phyloP scores from a whole-genome alignment of 345 rosid species.

The Bruguiera parviflora region DNA sequence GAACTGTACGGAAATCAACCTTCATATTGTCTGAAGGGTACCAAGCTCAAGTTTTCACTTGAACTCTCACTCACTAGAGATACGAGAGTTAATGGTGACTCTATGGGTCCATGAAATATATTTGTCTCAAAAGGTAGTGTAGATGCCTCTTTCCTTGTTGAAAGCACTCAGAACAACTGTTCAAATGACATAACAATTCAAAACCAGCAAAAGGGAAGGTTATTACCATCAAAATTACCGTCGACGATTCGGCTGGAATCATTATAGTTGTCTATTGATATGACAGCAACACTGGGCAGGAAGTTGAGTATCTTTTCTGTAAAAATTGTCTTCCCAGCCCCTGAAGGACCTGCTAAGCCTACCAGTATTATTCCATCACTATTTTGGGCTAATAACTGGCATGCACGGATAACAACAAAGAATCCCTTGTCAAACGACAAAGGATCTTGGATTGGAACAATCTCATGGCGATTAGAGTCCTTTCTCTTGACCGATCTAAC shows the following conservation, averaged over 20 bases:
- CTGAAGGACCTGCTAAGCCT: constrained; percentile 98
- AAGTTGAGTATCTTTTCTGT: constrained; percentile 88
- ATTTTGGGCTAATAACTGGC: constrained; percentile 84
- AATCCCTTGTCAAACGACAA: constrained; percentile 94
- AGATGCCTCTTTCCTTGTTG: background rate
- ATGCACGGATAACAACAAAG: constrained; percentile 78
- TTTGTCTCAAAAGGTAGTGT: no score
- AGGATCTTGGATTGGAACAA: constrained; percentile 63
- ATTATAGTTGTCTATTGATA: constrained; percentile 94
- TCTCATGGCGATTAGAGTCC: constrained; percentile 61
- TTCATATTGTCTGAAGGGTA: background rate
- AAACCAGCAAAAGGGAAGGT: constrained; percentile 3
- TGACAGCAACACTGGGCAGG: constrained; percentile 80
- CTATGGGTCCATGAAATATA: background rate
- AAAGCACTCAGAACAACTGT: background rate
- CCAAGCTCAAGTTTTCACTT: background rate
- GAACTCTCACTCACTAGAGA: background rate
- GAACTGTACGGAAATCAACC: no score
- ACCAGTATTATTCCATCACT: constrained; percentile 81
- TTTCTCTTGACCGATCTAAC: constrained; percentile 70
- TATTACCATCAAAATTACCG: constrained; percentile 88
- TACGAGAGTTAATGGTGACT: background rate
- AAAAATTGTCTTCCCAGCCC: constrained; percentile 97
- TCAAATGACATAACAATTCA: background rate
- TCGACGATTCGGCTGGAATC: constrained; percentile 88